Conservation (phyloP, 139 green algal species). For the Tetraselmis chui region DNA sequence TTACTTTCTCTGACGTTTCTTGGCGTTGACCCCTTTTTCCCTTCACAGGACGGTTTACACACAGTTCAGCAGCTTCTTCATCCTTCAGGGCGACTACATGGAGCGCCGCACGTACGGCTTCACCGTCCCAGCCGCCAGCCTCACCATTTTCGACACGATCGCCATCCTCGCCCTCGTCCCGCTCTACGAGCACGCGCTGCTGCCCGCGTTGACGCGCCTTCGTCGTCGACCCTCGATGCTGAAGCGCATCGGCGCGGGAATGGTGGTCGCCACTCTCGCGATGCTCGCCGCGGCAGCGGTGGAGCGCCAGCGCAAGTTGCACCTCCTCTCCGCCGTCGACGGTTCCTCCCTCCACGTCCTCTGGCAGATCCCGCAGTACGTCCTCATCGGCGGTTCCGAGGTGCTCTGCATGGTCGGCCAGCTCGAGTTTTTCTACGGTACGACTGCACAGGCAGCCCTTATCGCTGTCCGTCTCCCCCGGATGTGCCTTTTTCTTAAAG, state of each 20-base stretch:
- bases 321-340: conserved; percentile 7
- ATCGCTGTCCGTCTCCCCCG: too few species aligned
- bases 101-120: conserved; percentile 19
- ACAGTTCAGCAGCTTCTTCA: conserved; percentile 33
- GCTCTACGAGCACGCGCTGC: conserved; percentile 19
- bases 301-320: conserved; percentile 17
- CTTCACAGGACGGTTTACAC: conserved; percentile 31
- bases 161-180: conserved; percentile 27
- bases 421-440: conserved; percentile 49
- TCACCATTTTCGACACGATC: conserved; percentile 38
- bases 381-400: conserved; percentile 33
- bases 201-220: conserved; percentile 6
- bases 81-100: conserved; percentile 37
- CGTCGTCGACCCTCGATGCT: conserved; percentile 3
- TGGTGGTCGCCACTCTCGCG: conserved; percentile 10
- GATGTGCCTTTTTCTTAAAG: too few species aligned
- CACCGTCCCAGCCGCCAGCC: conserved; percentile 21
- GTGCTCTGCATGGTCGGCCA: conserved; percentile 30
- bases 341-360: neutral
- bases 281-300: conserved; percentile 26
- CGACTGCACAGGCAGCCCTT: too few species aligned
- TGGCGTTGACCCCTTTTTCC: too few species aligned
- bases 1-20: too few species aligned
- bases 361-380: conserved; percentile 21
- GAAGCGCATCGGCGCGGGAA: conserved; percentile 27